Evolutionary conservation across 1,284 basidiomycete species (phyloP).

Genomic region (Fomitiporia mediterranea): DNA sequence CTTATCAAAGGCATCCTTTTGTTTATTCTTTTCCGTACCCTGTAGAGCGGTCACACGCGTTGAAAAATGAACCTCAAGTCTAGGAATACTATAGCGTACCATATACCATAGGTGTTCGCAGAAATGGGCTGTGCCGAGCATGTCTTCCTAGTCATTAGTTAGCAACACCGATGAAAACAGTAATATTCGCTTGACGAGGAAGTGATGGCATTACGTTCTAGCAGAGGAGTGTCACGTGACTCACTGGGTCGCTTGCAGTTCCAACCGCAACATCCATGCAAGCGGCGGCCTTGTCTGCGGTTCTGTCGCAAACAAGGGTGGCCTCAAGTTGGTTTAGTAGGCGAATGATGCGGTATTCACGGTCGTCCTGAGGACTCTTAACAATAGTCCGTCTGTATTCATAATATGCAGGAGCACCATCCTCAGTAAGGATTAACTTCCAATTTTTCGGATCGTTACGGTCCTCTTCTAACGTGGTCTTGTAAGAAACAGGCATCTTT

Average conservation of each 20-base stretch:
- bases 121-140: slow-evolving; percentile 87
- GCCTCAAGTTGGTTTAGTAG: slow-evolving; percentile 90
- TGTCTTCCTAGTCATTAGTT: slow-evolving; percentile 53
- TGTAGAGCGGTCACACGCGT: too few relatives aligned
- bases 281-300: slow-evolving; percentile 94
- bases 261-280: slow-evolving; percentile 92
- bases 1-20: slow-evolving; percentile 90
- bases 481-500: too few relatives aligned
- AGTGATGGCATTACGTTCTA: too few relatives aligned
- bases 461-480: too few relatives aligned
- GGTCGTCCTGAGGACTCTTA: not conserved
- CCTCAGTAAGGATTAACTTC: not conserved
- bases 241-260: slow-evolving; percentile 88
- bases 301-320: slow-evolving; percentile 82
- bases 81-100: slow-evolving; percentile 56
- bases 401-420: slow-evolving; percentile 36
- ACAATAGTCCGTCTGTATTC: slow-evolving; percentile 41
- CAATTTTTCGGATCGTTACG: not conserved
- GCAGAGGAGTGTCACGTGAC: not conserved
- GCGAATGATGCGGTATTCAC: slow-evolving; percentile 72
- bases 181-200: too few relatives aligned
- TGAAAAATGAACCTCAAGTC: too few relatives aligned
- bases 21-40: slow-evolving; percentile 82
- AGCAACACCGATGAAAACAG: not conserved
- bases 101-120: slow-evolving; percentile 97